Evolutionary conservation across 2,329 filamentous ascomycete species (phyloP).

Genomic region (Dactylonectria macrodidyma): DNA sequence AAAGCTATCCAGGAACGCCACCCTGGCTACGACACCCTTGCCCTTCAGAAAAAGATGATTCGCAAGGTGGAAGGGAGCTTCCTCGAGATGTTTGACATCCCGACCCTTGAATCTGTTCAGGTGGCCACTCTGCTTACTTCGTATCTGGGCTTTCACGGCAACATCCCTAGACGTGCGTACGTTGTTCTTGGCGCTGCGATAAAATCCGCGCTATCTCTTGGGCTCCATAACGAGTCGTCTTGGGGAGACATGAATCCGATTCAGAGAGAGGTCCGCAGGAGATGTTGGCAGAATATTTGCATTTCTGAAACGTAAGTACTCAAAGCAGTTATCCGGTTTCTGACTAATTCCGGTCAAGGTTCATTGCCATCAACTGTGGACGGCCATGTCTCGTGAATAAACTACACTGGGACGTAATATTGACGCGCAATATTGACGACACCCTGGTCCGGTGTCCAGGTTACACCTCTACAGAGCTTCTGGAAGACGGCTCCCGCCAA

Average conservation of each 20-base stretch:
- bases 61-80: not conserved
- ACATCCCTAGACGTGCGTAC: not conserved
- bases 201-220: not conserved
- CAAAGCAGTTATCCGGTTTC: rapidly evolving
- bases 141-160: not conserved
- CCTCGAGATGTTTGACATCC: not conserved
- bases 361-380: not conserved
- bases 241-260: not conserved
- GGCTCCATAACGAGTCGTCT: not conserved
- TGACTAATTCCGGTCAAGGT: not conserved
- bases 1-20: not conserved
- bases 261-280: not conserved
- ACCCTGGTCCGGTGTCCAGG: not conserved
- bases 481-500: not conserved
- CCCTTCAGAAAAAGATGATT: not conserved
- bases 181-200: not conserved
- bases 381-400: not conserved
- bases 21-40: not conserved
- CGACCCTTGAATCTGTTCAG: not conserved
- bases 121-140: not conserved
- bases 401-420: not conserved
- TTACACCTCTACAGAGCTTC: not conserved
- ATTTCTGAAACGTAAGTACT: not conserved
- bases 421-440: not conserved
- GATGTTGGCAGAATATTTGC: not conserved